phyloP scores from a whole-genome alignment of 345 rosid genomes.

The Ceriops tagal region DNA sequence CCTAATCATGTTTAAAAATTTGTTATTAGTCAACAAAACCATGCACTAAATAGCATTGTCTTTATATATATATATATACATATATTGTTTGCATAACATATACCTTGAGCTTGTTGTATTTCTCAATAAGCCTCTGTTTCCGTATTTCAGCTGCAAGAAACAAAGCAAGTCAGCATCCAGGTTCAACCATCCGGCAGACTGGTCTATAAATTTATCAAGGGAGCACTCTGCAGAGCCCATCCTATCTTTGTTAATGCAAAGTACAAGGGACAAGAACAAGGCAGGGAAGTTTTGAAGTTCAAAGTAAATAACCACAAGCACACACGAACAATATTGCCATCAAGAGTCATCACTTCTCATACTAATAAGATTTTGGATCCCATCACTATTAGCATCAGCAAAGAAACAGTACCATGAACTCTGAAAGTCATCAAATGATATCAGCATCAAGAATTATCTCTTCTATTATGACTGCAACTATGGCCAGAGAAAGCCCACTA shows the following conservation, averaged over 20 bases:
- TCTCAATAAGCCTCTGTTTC: conserved; percentile 62
- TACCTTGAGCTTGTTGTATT: conserved; percentile 78
- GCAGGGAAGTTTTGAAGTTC: not conserved
- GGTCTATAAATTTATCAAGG: not conserved
- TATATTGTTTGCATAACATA: not conserved
- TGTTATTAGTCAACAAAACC: conserved; percentile 8
- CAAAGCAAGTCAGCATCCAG: conserved; percentile 19
- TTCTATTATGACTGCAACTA: no score
- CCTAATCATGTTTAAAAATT: conserved; percentile 37
- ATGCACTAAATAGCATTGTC: not conserved
- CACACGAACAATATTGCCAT: not conserved
- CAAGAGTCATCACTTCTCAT: not conserved
- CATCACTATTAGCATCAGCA: not conserved
- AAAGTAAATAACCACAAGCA: no score
- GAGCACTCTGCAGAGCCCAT: not conserved
- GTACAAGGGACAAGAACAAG: not conserved
- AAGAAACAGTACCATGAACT: no score
- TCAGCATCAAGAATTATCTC: no score
- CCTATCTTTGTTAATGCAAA: no score
- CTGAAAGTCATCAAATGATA: no score
- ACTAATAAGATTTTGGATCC: not conserved
- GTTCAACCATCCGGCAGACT: not conserved
- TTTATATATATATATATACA: not conserved
- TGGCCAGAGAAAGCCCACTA: not conserved
- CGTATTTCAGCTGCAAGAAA: conserved; percentile 72